Conservation (phyloP, 2,329 filamentous ascomycete species). For the Passalora sequoiae region DNA sequence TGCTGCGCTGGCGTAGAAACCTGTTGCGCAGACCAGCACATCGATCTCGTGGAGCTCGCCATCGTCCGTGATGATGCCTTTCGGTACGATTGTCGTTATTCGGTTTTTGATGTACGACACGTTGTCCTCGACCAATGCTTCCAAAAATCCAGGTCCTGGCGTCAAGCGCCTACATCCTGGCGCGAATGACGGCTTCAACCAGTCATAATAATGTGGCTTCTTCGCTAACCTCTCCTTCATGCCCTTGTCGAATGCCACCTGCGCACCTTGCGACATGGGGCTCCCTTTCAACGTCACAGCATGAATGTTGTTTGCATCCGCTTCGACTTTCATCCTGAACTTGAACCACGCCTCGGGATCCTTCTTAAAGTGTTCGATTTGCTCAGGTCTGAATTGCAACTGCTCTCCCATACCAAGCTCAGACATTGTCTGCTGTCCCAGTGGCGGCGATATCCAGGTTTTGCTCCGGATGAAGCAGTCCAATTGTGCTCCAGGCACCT, state of each 20-base stretch:
- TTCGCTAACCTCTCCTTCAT: slow-evolving; percentile 38
- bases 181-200: slow-evolving; percentile 40
- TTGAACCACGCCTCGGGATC: slow-evolving; percentile 56
- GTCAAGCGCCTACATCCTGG: slow-evolving; percentile 46
- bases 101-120: slow-evolving; percentile 41
- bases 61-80: slow-evolving; percentile 40
- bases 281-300: slow-evolving; percentile 38
- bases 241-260: slow-evolving; percentile 36
- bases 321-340: slow-evolving; percentile 39
- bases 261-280: slow-evolving; percentile 35
- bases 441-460: slow-evolving; percentile 62
- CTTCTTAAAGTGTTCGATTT: slow-evolving; percentile 53
- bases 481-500: slow-evolving; percentile 37
- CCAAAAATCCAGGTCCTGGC: slow-evolving; percentile 49
- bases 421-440: slow-evolving; percentile 31
- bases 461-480: slow-evolving; percentile 60
- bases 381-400: slow-evolving; percentile 51
- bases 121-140: slow-evolving; percentile 45
- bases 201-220: slow-evolving; percentile 39
- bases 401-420: slow-evolving; percentile 39
- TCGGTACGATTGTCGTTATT: slow-evolving; percentile 36
- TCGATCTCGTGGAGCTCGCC: slow-evolving; percentile 33
- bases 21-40: slow-evolving; percentile 35
- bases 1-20: slow-evolving; percentile 33
- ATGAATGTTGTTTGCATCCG: slow-evolving; percentile 57